Conservation (phyloP, 164 flowering plant species). For the Sextonia rubra region DNA sequence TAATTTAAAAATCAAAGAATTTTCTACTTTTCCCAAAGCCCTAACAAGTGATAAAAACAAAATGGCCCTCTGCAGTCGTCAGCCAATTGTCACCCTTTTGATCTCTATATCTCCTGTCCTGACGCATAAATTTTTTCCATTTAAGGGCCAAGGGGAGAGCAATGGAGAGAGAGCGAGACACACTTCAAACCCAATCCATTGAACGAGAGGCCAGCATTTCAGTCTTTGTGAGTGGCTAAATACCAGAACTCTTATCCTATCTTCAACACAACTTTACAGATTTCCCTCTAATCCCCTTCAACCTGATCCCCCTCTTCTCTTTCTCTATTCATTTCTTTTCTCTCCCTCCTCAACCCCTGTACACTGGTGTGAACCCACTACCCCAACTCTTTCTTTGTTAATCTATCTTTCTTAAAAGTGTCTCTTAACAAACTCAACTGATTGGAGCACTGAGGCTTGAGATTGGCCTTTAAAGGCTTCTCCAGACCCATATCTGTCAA, state of each 20-base stretch:
- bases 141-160: too few species aligned
- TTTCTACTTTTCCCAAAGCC: too few species aligned
- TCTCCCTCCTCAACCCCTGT: not conserved
- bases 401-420: not conserved
- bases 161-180: too few species aligned
- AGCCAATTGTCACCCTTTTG: constrained; percentile 34
- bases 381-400: not conserved
- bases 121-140: constrained; percentile 13
- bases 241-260: constrained; percentile 50
- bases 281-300: constrained; percentile 1
- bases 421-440: not conserved
- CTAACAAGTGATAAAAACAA: too few species aligned
- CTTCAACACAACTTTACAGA: constrained; percentile 22
- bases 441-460: constrained; percentile 6
- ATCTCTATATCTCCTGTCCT: constrained; percentile 19
- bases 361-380: not conserved
- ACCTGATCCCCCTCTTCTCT: not conserved
- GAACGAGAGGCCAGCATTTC: constrained; percentile 66
- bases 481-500: not conserved
- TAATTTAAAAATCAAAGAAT: too few species aligned
- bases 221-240: constrained; percentile 25
- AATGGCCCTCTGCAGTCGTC: too few species aligned
- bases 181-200: too few species aligned
- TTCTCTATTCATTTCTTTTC: not conserved
- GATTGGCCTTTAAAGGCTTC: constrained; percentile 7